Conservation (phyloP, 257 asterid genomes). For the Craterostigma plantagineum region DNA sequence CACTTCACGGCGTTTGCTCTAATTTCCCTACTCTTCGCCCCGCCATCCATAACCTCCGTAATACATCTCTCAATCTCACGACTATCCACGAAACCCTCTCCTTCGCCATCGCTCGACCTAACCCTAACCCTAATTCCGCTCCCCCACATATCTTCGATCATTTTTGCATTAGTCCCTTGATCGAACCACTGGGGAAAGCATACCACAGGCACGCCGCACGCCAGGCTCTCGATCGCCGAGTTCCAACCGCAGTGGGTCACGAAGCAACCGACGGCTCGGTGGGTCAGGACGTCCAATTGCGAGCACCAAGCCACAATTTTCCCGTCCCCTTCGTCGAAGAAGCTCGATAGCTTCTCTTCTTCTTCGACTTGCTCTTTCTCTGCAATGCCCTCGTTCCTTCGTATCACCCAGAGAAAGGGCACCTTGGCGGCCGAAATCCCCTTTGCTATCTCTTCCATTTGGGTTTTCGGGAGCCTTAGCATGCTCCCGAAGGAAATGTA, state of each 20-base stretch:
- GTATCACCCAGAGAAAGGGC: slow-evolving; percentile 46
- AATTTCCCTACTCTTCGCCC: slow-evolving; percentile 10
- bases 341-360: slow-evolving; percentile 24
- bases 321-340: slow-evolving; percentile 38
- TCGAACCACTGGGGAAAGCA: slow-evolving; percentile 88
- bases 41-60: slow-evolving; percentile 13
- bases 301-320: slow-evolving; percentile 54
- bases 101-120: slow-evolving; percentile 29
- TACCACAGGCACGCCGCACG: slow-evolving; percentile 52
- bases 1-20: slow-evolving; percentile 13
- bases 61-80: slow-evolving; percentile 18
- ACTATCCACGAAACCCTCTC: slow-evolving; percentile 10
- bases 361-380: slow-evolving; percentile 22
- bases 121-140: too few relatives aligned
- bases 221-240: slow-evolving; percentile 57
- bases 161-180: slow-evolving; percentile 74
- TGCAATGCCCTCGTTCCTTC: slow-evolving; percentile 9
- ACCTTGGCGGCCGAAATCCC: slow-evolving; percentile 36
- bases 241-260: slow-evolving; percentile 84
- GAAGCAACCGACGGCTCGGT: slow-evolving; percentile 49
- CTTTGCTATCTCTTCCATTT: slow-evolving; percentile 42
- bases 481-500: slow-evolving; percentile 76
- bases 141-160: slow-evolving; percentile 39
- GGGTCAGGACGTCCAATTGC: slow-evolving; percentile 52
- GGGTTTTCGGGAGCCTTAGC: slow-evolving; percentile 28